Conservation (phyloP, 768 basidiomycete genomes). For the Bullera alba region DNA sequence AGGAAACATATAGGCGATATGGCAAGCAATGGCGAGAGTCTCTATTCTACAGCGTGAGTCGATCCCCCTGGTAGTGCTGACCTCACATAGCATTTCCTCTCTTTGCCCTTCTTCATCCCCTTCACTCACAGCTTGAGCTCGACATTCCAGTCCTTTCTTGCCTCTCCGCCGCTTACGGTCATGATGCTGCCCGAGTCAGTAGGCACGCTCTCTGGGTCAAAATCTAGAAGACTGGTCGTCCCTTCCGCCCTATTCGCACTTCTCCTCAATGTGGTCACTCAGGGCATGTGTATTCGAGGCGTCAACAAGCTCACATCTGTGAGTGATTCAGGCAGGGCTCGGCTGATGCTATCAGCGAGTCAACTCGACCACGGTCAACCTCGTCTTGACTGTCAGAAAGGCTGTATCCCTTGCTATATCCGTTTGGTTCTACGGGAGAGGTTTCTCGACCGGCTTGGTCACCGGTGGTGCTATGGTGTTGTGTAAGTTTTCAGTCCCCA, state of each 20-base stretch:
- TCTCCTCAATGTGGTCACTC: slow-evolving; percentile 60
- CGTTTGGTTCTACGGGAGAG: slow-evolving; percentile 76
- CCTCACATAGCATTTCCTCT: slow-evolving; percentile 60
- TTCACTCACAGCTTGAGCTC: slow-evolving; percentile 58
- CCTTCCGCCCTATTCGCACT: slow-evolving; percentile 56
- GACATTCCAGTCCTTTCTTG: slow-evolving; percentile 52
- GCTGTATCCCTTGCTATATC: slow-evolving; percentile 71
- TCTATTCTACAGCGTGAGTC: slow-evolving; percentile 69
- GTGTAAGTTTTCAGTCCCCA: slow-evolving; percentile 23
- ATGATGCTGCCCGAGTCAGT: slow-evolving; percentile 12
- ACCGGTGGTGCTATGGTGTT: slow-evolving; percentile 70
- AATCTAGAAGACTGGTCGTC: slow-evolving; percentile 17
- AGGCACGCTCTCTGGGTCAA: neutral
- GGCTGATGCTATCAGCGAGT: slow-evolving; percentile 53
- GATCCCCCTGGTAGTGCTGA: neutral
- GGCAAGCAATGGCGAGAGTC: slow-evolving; percentile 76
- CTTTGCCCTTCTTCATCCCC: slow-evolving; percentile 64
- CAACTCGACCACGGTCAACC: slow-evolving; percentile 72
- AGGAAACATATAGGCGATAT: slow-evolving; percentile 64
- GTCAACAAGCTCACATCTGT: slow-evolving; percentile 77
- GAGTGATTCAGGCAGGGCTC: slow-evolving; percentile 31
- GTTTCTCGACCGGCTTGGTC: slow-evolving; percentile 61
- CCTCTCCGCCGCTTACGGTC: slow-evolving; percentile 48
- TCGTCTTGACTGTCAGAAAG: slow-evolving; percentile 72
- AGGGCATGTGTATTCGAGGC: slow-evolving; percentile 73